Evolutionary conservation across 306 rosid genomes (phyloP).

Genomic region (Alnus glutinosa): DNA sequence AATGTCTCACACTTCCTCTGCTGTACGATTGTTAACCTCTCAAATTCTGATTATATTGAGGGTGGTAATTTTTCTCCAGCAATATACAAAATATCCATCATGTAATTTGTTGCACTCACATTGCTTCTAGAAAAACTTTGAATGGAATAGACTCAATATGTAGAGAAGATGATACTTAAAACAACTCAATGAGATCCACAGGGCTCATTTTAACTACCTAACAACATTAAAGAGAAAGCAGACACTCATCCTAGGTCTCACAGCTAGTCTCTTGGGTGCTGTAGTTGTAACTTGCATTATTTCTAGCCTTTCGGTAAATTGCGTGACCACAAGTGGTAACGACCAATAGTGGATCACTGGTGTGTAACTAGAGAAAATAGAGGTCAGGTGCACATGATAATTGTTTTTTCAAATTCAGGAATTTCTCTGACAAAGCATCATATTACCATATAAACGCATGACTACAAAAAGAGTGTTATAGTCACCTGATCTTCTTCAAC

Average conservation of each 20-base stretch:
- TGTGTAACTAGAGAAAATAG: neutral
- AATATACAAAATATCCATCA: neutral
- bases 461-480: neutral
- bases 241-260: neutral
- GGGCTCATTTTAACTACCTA: neutral
- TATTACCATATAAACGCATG: too few relatives aligned
- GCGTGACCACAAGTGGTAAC: neutral
- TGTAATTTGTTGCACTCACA: neutral
- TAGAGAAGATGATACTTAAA: neutral
- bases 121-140: neutral
- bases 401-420: too few relatives aligned
- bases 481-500: conserved; percentile 50
- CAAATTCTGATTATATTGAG: neutral
- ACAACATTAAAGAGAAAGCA: neutral
- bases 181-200: neutral
- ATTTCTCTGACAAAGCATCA: neutral
- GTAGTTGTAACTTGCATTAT: neutral
- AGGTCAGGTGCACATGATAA: neutral
- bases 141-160: neutral
- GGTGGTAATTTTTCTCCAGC: neutral
- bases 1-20: neutral
- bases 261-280: neutral
- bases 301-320: neutral
- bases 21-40: neutral
- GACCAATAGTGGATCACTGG: neutral